These are phyloP conservation scores for Lathyrus tuberosus DNA, from an alignment of 306 rosid species.

Conservation along the genomic window DNA sequence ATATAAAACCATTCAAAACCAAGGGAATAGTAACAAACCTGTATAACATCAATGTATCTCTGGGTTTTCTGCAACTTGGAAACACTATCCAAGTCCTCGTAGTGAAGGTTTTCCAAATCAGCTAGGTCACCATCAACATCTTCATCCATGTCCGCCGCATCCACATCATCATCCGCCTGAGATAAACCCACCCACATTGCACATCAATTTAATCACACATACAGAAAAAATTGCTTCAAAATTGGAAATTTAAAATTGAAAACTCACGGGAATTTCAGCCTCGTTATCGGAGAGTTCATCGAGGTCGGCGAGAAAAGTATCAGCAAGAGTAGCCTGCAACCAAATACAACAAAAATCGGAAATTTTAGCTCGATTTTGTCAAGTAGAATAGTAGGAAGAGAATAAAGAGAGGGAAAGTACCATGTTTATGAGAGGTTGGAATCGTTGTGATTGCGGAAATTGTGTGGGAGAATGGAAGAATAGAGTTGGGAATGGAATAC, in stretches of 20 bases:
- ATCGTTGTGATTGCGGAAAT: background rate
- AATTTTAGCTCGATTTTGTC: background rate
- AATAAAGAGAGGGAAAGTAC: background rate
- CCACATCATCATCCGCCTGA: conserved; percentile 68
- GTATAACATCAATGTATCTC: conserved; percentile 72
- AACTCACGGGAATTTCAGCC: conserved; percentile 65
- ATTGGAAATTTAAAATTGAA: background rate
- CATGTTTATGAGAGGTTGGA: background rate
- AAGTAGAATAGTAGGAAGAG: background rate
- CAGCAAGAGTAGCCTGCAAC: conserved; percentile 91
- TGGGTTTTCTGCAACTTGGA: conserved; percentile 92
- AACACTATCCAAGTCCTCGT: conserved; percentile 91
- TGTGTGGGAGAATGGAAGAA: background rate
- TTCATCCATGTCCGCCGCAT: conserved; percentile 78
- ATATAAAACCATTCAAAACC: background rate
- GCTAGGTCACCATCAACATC: conserved; percentile 90
- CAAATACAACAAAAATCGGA: background rate
- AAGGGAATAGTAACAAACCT: conserved; percentile 50
- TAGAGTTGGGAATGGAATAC: background rate
- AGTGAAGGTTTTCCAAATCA: conserved; percentile 85
- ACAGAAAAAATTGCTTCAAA: conserved; percentile 7
- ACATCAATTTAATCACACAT: background rate
- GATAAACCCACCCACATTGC: conserved; percentile 1
- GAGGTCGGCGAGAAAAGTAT: conserved; percentile 93
- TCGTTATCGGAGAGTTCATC: conserved; percentile 96